Conservation (phyloP, 164 flowering plant species). For the Berberis vulgaris region DNA sequence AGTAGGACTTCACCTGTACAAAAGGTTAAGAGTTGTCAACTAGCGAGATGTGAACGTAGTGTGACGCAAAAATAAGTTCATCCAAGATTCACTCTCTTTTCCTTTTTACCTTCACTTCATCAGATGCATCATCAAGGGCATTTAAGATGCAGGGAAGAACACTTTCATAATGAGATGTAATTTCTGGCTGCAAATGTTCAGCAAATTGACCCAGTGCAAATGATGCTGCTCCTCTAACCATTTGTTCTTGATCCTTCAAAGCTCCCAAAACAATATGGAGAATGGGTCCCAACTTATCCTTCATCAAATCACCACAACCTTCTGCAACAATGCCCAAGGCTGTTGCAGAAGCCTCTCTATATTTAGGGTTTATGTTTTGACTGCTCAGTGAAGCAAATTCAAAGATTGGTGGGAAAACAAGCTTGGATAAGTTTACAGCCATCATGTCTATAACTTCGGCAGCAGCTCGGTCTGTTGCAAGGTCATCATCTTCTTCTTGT, state of each 20-base stretch:
- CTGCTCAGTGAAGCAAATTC: conserved; percentile 80
- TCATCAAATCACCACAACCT: conserved; percentile 83
- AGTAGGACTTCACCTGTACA: conserved; percentile 89
- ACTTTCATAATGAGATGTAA: conserved; percentile 67
- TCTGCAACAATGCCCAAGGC: conserved; percentile 85
- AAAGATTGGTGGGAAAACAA: conserved; percentile 70
- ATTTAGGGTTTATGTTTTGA: conserved; percentile 74
- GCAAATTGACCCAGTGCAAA: conserved; percentile 98
- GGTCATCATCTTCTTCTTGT: conserved; percentile 69
- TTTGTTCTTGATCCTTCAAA: conserved; percentile 77
- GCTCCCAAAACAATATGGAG: conserved; percentile 71
- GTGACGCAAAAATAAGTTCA: not conserved
- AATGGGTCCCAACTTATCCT: conserved; percentile 59
- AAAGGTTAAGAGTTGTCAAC: not conserved
- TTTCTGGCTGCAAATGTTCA: conserved; percentile 92
- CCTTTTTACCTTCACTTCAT: conserved; percentile 74
- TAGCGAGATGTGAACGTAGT: not conserved
- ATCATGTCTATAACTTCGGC: conserved; percentile 96
- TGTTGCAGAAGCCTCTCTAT: conserved; percentile 85
- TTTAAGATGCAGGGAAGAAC: conserved; percentile 81
- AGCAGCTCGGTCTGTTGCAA: conserved; percentile 89
- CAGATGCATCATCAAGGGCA: conserved; percentile 80
- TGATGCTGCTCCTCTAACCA: conserved; percentile 95
- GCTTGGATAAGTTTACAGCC: conserved; percentile 79
- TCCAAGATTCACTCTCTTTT: not conserved